A percentile compares a stretch with the other conserved stretches of the same genome.
Conservation (phyloP, 495 filamentous ascomycete genomes). For the Penicillium paradoxum region DNA sequence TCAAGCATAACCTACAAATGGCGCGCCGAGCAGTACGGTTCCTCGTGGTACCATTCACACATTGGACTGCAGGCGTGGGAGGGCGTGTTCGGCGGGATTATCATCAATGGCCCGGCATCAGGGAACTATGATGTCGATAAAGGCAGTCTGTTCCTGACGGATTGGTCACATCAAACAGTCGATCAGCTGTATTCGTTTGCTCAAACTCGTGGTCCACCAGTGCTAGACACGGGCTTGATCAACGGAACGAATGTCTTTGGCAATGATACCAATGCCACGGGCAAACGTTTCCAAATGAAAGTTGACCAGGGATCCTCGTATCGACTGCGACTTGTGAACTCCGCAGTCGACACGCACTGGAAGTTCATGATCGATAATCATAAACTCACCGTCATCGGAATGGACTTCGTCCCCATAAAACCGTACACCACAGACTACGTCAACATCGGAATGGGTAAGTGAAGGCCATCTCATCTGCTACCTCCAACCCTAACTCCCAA, state of each 20-base stretch:
- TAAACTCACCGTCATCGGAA: slow-evolving; percentile 40
- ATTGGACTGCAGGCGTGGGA: slow-evolving; percentile 56
- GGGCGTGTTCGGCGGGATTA: slow-evolving; percentile 32
- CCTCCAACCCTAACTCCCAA: neutral
- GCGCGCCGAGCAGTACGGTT: slow-evolving; percentile 65
- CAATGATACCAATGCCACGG: slow-evolving; percentile 27
- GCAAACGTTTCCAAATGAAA: slow-evolving; percentile 34
- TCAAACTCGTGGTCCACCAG: slow-evolving; percentile 15
- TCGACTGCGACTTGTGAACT: slow-evolving; percentile 45
- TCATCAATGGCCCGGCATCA: slow-evolving; percentile 47
- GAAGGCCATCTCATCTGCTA: slow-evolving; percentile 27
- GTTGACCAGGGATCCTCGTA: slow-evolving; percentile 42
- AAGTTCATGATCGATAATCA: slow-evolving; percentile 49
- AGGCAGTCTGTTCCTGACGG: slow-evolving; percentile 19
- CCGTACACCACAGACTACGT: slow-evolving; percentile 44
- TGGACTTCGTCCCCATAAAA: slow-evolving; percentile 45
- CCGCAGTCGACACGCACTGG: slow-evolving; percentile 43
- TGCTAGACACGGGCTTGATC: slow-evolving; percentile 44
- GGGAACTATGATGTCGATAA: slow-evolving; percentile 49
- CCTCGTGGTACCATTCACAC: slow-evolving; percentile 79
- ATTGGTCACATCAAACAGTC: slow-evolving; percentile 21
- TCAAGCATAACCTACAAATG: slow-evolving; percentile 66
- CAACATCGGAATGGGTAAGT: slow-evolving; percentile 52
- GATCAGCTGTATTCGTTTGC: slow-evolving; percentile 14
- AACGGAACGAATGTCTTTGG: slow-evolving; percentile 48